Evolutionary conservation across 495 filamentous ascomycete genomes (phyloP), one percentile per base, ranked within the genome.

Genomic region (Trypethelium eluteriae): DNA sequence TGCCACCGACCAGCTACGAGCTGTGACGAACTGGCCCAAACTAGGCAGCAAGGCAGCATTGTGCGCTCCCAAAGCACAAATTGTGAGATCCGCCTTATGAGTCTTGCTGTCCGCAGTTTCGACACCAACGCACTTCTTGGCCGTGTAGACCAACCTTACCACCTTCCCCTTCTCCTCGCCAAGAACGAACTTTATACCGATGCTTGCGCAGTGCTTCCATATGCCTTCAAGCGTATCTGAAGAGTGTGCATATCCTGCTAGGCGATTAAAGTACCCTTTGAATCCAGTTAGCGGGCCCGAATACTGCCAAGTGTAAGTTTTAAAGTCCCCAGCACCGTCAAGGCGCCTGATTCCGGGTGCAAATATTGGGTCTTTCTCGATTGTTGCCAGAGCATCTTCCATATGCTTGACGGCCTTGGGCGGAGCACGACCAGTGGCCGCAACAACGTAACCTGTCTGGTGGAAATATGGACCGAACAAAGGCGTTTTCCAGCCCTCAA

Each of bases 391-490:
- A 38, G 82, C 81, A 53, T 79, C 76, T 16, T 78, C 68, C 2
- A 83, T 72, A 0, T 79, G 80, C n/a, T 72, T 77, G 56, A 77
- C 72, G 36, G 80, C 79, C 67, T 84, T 81, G 39, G 79, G 68
- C 2, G 80, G 77, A 1, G 82, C 82, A 16, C 72, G 73, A 16
- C 74, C 73, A 4, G 81, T 82, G 32, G 78, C 78, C 49, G 78
- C 79, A 66, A 83, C 79, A 9, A 86, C 75, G 66, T 82, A 84
- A 41, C 86, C 85, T 18, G 75, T 82, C 72, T 86, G 76, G 68
- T 84, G 83, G 72, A 82, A 88, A 70, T 79, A 86, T 1, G 75
- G 76, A 66, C 76, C 72, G 75, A 79, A 86, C 1, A 86, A 71
- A 3, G 83, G 80, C 6, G 78, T 77, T 69, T 80, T 79, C 82